Evolutionary conservation across 2,329 filamentous ascomycete genomes (phyloP), one percentile per base, ranked within the genome.

Genomic region (Epichloe hybrida): DNA sequence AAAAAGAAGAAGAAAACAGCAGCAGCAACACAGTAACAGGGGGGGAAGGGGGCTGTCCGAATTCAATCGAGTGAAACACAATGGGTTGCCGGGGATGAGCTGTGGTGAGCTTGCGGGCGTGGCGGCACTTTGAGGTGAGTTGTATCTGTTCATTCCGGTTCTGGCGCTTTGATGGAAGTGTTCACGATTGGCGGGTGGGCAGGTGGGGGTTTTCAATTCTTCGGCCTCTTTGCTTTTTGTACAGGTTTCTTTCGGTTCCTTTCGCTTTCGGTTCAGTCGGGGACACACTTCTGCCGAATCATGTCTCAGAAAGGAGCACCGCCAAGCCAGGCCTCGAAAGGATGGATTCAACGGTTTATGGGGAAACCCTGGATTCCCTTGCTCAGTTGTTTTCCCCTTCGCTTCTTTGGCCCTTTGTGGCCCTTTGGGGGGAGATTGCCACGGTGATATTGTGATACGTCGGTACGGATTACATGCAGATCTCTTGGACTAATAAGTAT

Each of bases 81-180:
- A 81, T 58, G 72, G 88, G 37, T 17, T 17, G 17, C 74, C 75
- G 84, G 88, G 7, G 2, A 27, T 27, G 23, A 27, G 23, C 23
- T 27, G 23, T 27, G 23, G 23, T 27, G 23, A 27, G 64, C 86
- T 88, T 53, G 59, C 63, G 15, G 53, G 52, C 12, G 66, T 75
- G 20, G 70, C 67, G 38, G 23, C 17, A 17, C 17, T 17, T 17
- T 17, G 17, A 17, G 17, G 17, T 17, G 17, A 17, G 17, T 17
- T 17, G 17, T 17, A 17, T 17, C 17, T 17, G 2, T 17, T 17
- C 17, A 17, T 17, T 17, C 17, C 17, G 17, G 17, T 17, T 17
- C 17, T 17, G 17, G 17, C 17, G 17, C 17, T 17, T 17, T 17
- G 17, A 17, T 17, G 17, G 17, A 17, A 17, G 17, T 17, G 17